These are phyloP conservation scores for Sanghuangporus baumii DNA, from an alignment of 1,284 basidiomycete species.

Conservation along the genomic window DNA sequence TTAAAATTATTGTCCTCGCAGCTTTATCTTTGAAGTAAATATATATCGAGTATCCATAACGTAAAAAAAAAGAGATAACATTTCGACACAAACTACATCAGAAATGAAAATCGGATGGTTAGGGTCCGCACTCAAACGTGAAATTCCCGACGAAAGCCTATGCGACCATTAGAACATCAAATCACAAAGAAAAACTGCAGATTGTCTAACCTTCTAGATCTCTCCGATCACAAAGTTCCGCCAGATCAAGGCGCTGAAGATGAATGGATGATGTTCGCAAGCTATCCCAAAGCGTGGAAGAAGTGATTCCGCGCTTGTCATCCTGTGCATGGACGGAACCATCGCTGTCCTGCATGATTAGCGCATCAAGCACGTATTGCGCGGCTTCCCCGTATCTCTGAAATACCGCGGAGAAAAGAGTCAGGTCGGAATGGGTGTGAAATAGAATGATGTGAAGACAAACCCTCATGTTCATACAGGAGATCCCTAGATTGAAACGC, in stretches of 20 bases:
- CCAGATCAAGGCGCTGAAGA: conserved; percentile 68
- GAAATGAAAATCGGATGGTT: background rate
- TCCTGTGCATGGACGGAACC: conserved; percentile 47
- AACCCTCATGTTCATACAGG: conserved; percentile 81
- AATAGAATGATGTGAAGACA: conserved; percentile 23
- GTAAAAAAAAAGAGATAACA: background rate
- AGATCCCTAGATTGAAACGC: conserved; percentile 88
- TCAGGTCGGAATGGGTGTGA: conserved; percentile 4
- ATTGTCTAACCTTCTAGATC: conserved; percentile 64
- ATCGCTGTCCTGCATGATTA: conserved; percentile 82
- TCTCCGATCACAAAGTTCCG: conserved; percentile 60
- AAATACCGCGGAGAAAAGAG: background rate
- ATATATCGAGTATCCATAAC: background rate
- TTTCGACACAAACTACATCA: background rate
- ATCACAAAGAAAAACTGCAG: background rate
- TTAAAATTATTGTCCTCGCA: background rate
- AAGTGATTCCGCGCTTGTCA: conserved; percentile 65
- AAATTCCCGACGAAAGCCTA: conserved; percentile 15
- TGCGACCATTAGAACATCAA: conserved; percentile 3
- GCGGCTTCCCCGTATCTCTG: conserved; percentile 81
- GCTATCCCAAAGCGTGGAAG: conserved; percentile 78
- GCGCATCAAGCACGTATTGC: conserved; percentile 79
- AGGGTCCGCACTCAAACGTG: conserved; percentile 12
- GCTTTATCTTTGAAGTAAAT: too few relatives aligned
- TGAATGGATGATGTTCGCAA: conserved; percentile 76